phyloP scores from a whole-genome alignment of 2,329 filamentous ascomycete species.

The Phaeosphaeriaceae sp. region DNA sequence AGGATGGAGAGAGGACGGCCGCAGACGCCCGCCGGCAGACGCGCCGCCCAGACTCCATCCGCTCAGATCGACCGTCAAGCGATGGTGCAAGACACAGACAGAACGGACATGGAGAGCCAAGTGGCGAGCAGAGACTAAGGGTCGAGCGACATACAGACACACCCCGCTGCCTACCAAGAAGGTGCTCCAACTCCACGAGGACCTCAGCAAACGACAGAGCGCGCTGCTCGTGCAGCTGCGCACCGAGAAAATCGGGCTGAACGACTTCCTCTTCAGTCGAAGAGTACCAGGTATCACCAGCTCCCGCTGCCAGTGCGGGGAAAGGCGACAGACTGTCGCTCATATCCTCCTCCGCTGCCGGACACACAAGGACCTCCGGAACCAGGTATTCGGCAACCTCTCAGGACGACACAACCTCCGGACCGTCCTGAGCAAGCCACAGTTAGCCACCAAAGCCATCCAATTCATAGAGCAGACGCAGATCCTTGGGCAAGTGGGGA shows the following conservation, averaged over 20 bases:
- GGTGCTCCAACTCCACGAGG: constrained; percentile 11
- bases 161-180: constrained; percentile 14
- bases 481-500: constrained; percentile 29
- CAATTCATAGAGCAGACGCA: constrained; percentile 22
- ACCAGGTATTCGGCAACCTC: constrained; percentile 20
- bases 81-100: constrained; percentile 12
- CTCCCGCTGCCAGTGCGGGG: constrained; percentile 18
- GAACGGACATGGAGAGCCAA: constrained; percentile 7
- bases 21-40: too few relatives aligned
- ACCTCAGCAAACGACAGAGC: constrained; percentile 12
- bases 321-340: constrained; percentile 19
- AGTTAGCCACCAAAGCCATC: constrained; percentile 25
- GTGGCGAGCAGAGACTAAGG: constrained; percentile 12
- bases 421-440: constrained; percentile 17
- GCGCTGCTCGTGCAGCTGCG: constrained; percentile 6
- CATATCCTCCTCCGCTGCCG: constrained; percentile 21
- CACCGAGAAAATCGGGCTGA: constrained; percentile 23
- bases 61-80: constrained; percentile 9
- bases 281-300: constrained; percentile 16
- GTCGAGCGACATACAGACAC: constrained; percentile 15
- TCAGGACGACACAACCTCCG: constrained; percentile 19
- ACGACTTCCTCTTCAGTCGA: constrained; percentile 19
- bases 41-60: not conserved
- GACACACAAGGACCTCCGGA: constrained; percentile 18
- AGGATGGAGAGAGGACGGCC: too few relatives aligned